Base-by-base conservation (phyloP, 2,329 filamentous ascomycete genomes). In the Curvularia sp. region DNA sequence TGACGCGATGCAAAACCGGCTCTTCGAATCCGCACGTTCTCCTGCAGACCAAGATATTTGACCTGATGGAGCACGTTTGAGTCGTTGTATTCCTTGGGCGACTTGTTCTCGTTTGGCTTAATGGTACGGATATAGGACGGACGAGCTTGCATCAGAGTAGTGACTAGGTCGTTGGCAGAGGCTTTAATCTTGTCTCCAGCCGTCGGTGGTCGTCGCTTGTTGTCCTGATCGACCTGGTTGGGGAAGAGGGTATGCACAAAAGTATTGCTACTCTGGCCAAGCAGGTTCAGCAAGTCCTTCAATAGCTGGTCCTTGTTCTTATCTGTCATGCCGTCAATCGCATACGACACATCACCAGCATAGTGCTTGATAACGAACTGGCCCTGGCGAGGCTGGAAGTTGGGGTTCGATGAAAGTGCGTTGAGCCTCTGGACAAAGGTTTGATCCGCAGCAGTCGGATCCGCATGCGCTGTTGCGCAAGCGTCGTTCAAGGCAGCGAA, bases 321-420 rank as follows among this genome's bases (percentile, higher is more conserved):
- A 78, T 99, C 95, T 0, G 95, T 99, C 82, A 99, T 99, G 59
- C 95, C 95, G 55, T 96, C 92, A 3, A 98, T 89, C 1, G 91
- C 91, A 77, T 99, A 99, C 65, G 88, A 89, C 67, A 99, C 95
- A 78, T 99, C 95, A 78, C 95, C 95, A 57, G 95, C 95, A 75
- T 99, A 99, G 79, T 99, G 95, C 82, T 97, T 98, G 80, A 99
- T 91, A 73, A 99, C 95, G 78, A 99, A 99, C 76, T 92, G 95
- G 50, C 94, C 94, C 79, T 98, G 94, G 39, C 95, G 87, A 63
- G 91, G 91, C 57, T 93, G 92, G 69, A 99, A 89, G 76, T 99
- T 95, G 27, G 92, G 87, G 76, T 98, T 96, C 30, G 84, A 84
- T 1, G 89, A 90, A 78, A 99, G 89, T 74, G 92, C 91, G 75